Evolutionary conservation across 2,329 filamentous ascomycete species (phyloP).

Genomic region (Dactylonectria macrodidyma): DNA sequence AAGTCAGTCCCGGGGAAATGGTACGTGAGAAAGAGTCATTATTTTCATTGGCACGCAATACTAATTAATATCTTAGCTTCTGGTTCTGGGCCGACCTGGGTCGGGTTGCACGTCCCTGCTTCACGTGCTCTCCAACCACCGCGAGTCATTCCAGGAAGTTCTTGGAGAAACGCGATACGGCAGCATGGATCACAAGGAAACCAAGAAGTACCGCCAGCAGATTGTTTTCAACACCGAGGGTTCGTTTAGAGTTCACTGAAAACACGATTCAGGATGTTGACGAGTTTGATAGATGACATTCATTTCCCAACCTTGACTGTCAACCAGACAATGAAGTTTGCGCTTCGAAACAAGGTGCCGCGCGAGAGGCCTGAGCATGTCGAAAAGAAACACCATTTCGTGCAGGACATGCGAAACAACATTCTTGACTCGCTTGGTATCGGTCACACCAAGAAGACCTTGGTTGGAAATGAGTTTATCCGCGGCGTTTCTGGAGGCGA

Average conservation of each 20-base stretch:
- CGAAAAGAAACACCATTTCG: slow-evolving; percentile 48
- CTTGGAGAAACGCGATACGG: slow-evolving; percentile 47
- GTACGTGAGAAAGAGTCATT: slow-evolving; percentile 41
- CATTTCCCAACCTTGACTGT: slow-evolving; percentile 78
- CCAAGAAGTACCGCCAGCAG: slow-evolving; percentile 46
- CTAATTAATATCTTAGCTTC: slow-evolving; percentile 39
- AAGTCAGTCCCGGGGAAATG: slow-evolving; percentile 60
- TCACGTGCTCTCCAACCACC: slow-evolving; percentile 49
- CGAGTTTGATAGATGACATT: slow-evolving; percentile 59
- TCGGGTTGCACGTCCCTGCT: slow-evolving; percentile 52
- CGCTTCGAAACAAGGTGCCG: slow-evolving; percentile 72
- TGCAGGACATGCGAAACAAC: slow-evolving; percentile 49
- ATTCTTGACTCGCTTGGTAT: slow-evolving; percentile 74
- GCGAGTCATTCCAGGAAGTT: slow-evolving; percentile 48
- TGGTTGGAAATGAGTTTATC: slow-evolving; percentile 76
- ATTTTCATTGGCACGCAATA: slow-evolving; percentile 22
- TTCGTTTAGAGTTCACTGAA: background rate
- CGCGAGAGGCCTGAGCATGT: slow-evolving; percentile 64
- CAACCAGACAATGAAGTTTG: slow-evolving; percentile 75
- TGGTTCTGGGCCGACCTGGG: slow-evolving; percentile 52
- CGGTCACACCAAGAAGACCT: slow-evolving; percentile 72
- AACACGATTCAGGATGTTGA: background rate
- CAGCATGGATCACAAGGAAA: slow-evolving; percentile 43
- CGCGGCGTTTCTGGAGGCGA: slow-evolving; percentile 72
- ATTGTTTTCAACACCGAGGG: slow-evolving; percentile 53